phyloP scores from a whole-genome alignment of 805 yeast species.

The Phaffomyces opuntiae region DNA sequence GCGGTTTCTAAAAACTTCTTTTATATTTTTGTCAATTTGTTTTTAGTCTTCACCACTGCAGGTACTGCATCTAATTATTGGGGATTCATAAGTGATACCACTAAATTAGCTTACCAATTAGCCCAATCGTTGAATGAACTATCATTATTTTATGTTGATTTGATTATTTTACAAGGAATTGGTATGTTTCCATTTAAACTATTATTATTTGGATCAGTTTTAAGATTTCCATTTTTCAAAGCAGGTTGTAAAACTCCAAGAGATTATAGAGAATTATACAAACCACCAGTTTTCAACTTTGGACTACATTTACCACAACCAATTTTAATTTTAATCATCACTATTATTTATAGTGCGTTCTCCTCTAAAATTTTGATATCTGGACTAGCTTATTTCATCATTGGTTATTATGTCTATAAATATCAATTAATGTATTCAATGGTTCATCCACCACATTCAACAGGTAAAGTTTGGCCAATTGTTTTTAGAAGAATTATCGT shows the following conservation, averaged over 20 bases:
- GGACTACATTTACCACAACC: constrained; percentile 93
- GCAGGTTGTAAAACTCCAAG: constrained; percentile 72
- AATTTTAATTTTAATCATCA: constrained; percentile 73
- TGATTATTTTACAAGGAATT: constrained; percentile 72
- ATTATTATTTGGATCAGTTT: constrained; percentile 70
- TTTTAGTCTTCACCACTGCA: constrained; percentile 87
- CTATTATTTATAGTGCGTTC: constrained; percentile 81
- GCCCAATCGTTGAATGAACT: constrained; percentile 77
- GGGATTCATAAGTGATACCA: constrained; percentile 81
- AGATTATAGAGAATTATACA: constrained; percentile 65
- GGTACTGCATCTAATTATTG: constrained; percentile 82
- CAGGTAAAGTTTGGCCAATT: constrained; percentile 94
- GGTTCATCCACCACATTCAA: constrained; percentile 94
- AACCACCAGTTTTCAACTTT: constrained; percentile 88
- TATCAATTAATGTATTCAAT: constrained; percentile 85
- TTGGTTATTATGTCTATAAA: constrained; percentile 86
- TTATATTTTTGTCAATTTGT: constrained; percentile 88
- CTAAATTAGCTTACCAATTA: constrained; percentile 77
- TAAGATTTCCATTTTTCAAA: constrained; percentile 65
- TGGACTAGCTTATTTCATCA: constrained; percentile 73
- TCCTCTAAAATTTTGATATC: constrained; percentile 82
- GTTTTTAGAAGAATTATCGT: constrained; percentile 74
- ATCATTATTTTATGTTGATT: constrained; percentile 84
- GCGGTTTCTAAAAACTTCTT: constrained; percentile 90
- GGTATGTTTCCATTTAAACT: constrained; percentile 89